phyloP scores from a whole-genome alignment of 164 flowering plant species.

The Vitis vinifera region ASM3070453v1 NC_081808.1:18048501-18049000 shows the following conservation, averaged over 20 bases:
- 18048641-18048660: neutral
- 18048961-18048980: neutral
- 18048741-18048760: neutral
- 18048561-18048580: neutral
- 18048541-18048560: neutral
- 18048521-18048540: neutral
- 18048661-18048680: too few relatives aligned
- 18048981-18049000: neutral
- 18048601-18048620: neutral
- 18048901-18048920: conserved; percentile 75
- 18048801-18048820: conserved; percentile 91
- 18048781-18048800: conserved; percentile 90
- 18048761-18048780: conserved; percentile 66
- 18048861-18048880: conserved; percentile 90
- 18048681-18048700: too few relatives aligned
- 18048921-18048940: conserved; percentile 69
- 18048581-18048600: neutral
- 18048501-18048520: neutral
- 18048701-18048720: neutral
- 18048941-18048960: conserved; percentile 2
- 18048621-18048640: neutral
- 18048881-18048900: conserved; percentile 70
- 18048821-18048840: conserved; percentile 91
- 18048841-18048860: conserved; percentile 90
- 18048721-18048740: neutral